phyloP scores from a whole-genome alignment of 73 alveolate species.

The Paramecium bursaria region DNA sequence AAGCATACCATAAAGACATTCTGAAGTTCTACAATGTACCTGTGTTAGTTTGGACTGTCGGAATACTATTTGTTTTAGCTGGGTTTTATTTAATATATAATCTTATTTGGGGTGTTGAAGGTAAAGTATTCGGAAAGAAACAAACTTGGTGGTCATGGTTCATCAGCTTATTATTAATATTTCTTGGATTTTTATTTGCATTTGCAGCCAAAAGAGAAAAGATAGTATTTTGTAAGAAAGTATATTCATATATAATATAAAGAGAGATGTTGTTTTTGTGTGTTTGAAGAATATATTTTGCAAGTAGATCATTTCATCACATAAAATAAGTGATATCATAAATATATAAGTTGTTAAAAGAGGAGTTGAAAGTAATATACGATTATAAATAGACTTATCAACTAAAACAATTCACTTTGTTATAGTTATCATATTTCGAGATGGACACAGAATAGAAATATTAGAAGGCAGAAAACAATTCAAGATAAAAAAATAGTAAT shows the following conservation, averaged over 20 bases:
- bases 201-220: constrained; percentile 28
- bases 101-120: constrained; percentile 37
- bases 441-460: constrained; percentile 14
- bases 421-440: neutral
- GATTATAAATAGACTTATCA: neutral
- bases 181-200: neutral
- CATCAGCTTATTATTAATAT: neutral
- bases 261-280: constrained; percentile 7
- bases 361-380: constrained; percentile 14
- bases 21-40: constrained; percentile 20
- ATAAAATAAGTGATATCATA: neutral
- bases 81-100: constrained; percentile 25
- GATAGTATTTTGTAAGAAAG: constrained; percentile 4
- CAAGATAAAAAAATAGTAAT: constrained; percentile 10
- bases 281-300: constrained; percentile 14
- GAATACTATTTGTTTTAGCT: neutral
- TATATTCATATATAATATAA: neutral
- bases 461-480: constrained; percentile 14
- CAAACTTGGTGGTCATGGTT: constrained; percentile 43
- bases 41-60: constrained; percentile 30
- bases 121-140: constrained; percentile 19
- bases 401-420: constrained; percentile 9
- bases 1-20: neutral
- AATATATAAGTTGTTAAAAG: constrained; percentile 17
- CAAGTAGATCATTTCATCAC: neutral